Conservation (phyloP, 805 yeast species). For the Metschnikowia shivogae region DNA sequence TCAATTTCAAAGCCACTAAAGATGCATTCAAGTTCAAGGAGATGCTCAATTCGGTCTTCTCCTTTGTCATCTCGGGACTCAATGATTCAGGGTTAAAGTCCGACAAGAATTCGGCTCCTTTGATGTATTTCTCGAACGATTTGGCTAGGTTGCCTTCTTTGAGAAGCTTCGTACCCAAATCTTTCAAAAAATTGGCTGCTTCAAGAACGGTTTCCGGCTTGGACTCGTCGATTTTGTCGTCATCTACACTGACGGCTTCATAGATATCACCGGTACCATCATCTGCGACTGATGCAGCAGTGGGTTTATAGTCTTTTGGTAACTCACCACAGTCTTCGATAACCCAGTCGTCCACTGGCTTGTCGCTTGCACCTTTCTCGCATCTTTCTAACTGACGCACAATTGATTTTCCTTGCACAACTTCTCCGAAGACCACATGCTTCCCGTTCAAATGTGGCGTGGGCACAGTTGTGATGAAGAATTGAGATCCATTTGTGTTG, state of each 20-base stretch:
- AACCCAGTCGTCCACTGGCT: constrained; percentile 65
- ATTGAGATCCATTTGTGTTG: constrained; percentile 97
- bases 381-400: constrained; percentile 74
- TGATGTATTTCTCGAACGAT: constrained; percentile 66
- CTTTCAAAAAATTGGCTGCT: constrained; percentile 65
- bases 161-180: constrained; percentile 71
- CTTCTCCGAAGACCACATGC: constrained; percentile 94
- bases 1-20: constrained; percentile 63
- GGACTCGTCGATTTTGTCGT: constrained; percentile 55
- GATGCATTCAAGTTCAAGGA: constrained; percentile 72
- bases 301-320: constrained; percentile 54
- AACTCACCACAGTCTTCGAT: constrained; percentile 78
- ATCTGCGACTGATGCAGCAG: constrained; percentile 43
- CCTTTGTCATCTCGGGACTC: constrained; percentile 48
- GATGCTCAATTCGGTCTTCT: constrained; percentile 51
- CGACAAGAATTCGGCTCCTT: constrained; percentile 64
- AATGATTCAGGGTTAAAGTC: constrained; percentile 74
- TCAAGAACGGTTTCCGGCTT: constrained; percentile 62
- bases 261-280: constrained; percentile 85
- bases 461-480: constrained; percentile 88
- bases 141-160: constrained; percentile 55
- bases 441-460: constrained; percentile 89
- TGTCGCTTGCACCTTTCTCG: constrained; percentile 62
- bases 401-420: constrained; percentile 72
- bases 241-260: constrained; percentile 74